Conservation (phyloP, 1,284 basidiomycete species). For the Ganoderma sinense region DNA sequence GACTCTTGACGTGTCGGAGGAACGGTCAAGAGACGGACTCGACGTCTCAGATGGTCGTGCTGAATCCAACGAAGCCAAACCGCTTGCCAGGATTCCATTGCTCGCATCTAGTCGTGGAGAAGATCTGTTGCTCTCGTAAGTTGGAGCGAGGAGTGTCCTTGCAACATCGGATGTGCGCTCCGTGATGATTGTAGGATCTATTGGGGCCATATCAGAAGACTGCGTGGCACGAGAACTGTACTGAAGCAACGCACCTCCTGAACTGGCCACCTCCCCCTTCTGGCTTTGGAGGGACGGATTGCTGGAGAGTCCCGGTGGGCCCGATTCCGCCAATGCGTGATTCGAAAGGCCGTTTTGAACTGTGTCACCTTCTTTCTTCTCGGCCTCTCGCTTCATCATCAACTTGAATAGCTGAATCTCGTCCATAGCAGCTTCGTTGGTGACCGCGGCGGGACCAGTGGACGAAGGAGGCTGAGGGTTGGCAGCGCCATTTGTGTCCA, state of each 20-base stretch:
- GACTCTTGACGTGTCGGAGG: conserved; percentile 39
- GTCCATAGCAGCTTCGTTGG: conserved; percentile 58
- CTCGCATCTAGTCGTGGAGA: conserved; percentile 14
- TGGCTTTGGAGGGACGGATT: conserved; percentile 22
- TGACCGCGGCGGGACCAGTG: conserved; percentile 22
- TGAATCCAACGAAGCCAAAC: conserved; percentile 14
- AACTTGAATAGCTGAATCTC: conserved; percentile 89
- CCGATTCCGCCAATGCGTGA: conserved; percentile 14
- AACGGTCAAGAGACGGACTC: conserved; percentile 32
- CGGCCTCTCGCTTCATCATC: conserved; percentile 85
- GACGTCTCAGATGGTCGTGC: conserved; percentile 21
- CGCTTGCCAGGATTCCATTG: conserved; percentile 1
- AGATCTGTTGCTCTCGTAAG: conserved; percentile 20
- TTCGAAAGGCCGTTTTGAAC: conserved; percentile 21
- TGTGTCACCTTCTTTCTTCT: conserved; percentile 63
- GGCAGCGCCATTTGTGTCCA: conserved; percentile 32
- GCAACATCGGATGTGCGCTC: conserved; percentile 15
- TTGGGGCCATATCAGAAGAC: not conserved
- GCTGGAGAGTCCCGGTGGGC: conserved; percentile 22
- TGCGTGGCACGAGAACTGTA: not conserved
- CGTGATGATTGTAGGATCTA: conserved; percentile 16
- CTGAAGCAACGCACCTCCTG: conserved; percentile 13
- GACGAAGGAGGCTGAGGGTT: not conserved
- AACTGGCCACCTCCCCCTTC: conserved; percentile 8
- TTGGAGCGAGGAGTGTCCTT: not conserved